Evolutionary conservation across 2,329 filamentous ascomycete species (phyloP).

Genomic region (Colletotrichum tofieldiae): DNA sequence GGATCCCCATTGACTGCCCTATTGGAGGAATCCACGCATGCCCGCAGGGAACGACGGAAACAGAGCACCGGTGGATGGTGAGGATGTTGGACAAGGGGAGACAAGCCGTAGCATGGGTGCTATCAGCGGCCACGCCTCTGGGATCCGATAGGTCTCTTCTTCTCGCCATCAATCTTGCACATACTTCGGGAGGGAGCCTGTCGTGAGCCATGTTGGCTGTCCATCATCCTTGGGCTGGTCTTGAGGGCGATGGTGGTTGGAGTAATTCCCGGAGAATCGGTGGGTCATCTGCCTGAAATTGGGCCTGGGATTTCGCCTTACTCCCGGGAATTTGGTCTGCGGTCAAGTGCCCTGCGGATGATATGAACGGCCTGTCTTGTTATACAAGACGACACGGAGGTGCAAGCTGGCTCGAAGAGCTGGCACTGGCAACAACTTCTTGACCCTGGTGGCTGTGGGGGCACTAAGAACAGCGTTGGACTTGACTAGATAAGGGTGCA

Average conservation of each 20-base stretch:
- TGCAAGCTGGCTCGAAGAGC: too few species aligned
- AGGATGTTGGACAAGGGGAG: slow-evolving; percentile 17
- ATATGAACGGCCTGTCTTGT: background rate
- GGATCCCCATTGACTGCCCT: slow-evolving; percentile 9
- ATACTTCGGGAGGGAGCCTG: background rate
- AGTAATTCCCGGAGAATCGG: background rate
- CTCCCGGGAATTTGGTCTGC: background rate
- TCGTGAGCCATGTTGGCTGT: background rate
- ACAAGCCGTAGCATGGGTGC: slow-evolving; percentile 5
- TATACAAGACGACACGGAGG: background rate
- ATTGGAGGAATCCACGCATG: slow-evolving; percentile 29
- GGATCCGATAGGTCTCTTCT: slow-evolving; percentile 14
- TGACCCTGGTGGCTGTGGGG: background rate
- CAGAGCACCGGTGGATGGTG: slow-evolving; percentile 15
- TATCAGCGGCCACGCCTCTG: background rate
- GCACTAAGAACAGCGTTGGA: background rate
- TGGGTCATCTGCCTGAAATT: background rate
- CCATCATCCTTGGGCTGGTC: background rate
- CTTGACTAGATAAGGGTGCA: background rate
- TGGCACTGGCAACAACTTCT: background rate
- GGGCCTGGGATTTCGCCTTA: background rate
- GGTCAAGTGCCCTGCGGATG: too few species aligned
- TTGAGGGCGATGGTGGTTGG: background rate
- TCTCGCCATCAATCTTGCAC: background rate
- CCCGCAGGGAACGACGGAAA: slow-evolving; percentile 15